Evolutionary conservation across 192 early-diverging fungal species (phyloP).

Genomic region (Jimgerdemannia lactiflua): DNA sequence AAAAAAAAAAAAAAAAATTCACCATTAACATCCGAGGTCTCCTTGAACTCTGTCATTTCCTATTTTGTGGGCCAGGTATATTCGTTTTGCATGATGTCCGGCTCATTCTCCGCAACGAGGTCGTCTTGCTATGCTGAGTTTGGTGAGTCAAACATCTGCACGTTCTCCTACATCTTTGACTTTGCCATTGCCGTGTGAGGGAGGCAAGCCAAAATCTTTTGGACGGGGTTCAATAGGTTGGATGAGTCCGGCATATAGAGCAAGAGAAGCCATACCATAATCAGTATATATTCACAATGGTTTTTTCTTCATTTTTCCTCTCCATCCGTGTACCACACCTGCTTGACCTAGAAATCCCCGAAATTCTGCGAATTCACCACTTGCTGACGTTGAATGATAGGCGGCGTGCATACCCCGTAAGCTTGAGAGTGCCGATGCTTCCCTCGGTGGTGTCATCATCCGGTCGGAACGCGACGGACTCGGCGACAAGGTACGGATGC

Average conservation of each 20-base stretch:
- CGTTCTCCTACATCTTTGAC: conserved; percentile 30
- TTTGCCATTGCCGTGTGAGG: background rate
- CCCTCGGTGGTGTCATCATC: conserved; percentile 46
- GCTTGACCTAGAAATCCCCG: conserved; percentile 92
- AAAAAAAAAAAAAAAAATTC: too few relatives aligned
- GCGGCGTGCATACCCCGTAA: conserved; percentile 89
- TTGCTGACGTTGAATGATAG: conserved; percentile 85
- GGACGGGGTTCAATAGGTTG: too few relatives aligned
- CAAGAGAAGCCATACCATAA: too few relatives aligned
- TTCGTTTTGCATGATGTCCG: conserved; percentile 87
- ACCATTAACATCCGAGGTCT: too few relatives aligned
- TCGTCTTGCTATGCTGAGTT: conserved; percentile 71
- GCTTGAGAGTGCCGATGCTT: conserved; percentile 59
- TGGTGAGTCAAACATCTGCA: conserved; percentile 63
- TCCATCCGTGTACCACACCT: conserved; percentile 35
- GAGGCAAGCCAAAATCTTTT: conserved; percentile 10
- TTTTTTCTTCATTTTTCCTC: too few relatives aligned
- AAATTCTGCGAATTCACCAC: conserved; percentile 86
- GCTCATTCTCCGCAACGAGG: too few relatives aligned
- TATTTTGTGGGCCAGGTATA: conserved; percentile 99
- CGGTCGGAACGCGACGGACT: conserved; percentile 66
- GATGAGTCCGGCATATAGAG: too few relatives aligned
- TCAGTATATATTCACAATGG: background rate
- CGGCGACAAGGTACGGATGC: conserved; percentile 85
- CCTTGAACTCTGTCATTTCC: conserved; percentile 81